These are phyloP conservation scores for Sedum album DNA, from an alignment of 164 flowering plant species.

Conservation along the genomic window DNA sequence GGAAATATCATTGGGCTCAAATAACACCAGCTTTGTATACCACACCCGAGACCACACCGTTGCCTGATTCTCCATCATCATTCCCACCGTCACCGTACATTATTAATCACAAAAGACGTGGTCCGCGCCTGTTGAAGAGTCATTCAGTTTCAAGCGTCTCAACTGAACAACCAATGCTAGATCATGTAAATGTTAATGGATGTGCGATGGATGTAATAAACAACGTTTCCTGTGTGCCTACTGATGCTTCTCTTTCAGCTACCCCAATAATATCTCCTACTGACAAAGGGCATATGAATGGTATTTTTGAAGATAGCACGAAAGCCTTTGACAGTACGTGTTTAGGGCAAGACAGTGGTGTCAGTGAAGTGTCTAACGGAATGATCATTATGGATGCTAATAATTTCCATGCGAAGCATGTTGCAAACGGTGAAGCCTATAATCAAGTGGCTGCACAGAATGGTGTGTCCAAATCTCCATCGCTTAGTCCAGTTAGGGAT, in stretches of 20 bases:
- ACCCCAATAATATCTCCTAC: neutral
- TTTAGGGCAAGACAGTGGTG: neutral
- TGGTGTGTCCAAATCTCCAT: conserved; percentile 15
- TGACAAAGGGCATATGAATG: conserved; percentile 11
- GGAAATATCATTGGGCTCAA: conserved; percentile 28
- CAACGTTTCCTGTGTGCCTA: conserved; percentile 10
- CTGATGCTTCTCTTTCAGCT: conserved; percentile 17
- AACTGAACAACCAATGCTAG: conserved; percentile 10
- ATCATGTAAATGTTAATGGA: conserved; percentile 22
- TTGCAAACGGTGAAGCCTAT: conserved; percentile 5
- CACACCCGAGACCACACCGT: conserved; percentile 65
- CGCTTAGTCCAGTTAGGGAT: conserved; percentile 21
- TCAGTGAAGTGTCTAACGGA: neutral
- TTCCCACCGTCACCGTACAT: conserved; percentile 78
- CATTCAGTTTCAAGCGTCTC: conserved; percentile 36
- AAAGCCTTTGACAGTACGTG: neutral
- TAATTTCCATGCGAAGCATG: neutral
- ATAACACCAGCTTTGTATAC: conserved; percentile 64
- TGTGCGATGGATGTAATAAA: conserved; percentile 12
- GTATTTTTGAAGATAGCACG: conserved; percentile 8
- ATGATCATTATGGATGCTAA: neutral
- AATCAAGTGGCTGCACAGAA: conserved; percentile 14
- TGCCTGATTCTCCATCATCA: conserved; percentile 81
- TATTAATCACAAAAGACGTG: conserved; percentile 72
- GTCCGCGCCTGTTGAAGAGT: conserved; percentile 61